Evolutionary conservation across 2,329 filamentous ascomycete species (phyloP).

Genomic region (Ceratocystiopsis brevicomis): DNA sequence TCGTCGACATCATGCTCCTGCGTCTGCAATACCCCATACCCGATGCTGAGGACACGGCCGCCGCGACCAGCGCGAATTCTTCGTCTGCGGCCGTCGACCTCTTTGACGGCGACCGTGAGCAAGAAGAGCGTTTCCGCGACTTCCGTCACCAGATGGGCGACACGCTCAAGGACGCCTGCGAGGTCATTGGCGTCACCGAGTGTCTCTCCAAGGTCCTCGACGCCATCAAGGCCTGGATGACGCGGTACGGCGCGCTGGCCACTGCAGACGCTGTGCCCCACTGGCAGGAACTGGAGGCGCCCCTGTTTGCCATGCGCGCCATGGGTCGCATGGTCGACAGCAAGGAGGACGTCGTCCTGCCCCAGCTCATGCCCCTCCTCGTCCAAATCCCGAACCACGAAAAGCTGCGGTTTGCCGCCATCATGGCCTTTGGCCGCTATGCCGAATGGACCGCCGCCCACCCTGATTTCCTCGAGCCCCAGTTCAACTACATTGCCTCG

Average conservation of each 20-base stretch:
- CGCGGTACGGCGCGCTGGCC: conserved; percentile 59
- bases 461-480: conserved; percentile 75
- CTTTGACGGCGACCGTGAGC: conserved; percentile 88
- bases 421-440: conserved; percentile 92
- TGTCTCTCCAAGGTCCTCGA: conserved; percentile 79
- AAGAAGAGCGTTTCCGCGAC: conserved; percentile 90
- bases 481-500: conserved; percentile 88
- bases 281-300: conserved; percentile 92
- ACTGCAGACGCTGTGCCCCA: conserved; percentile 61
- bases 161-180: conserved; percentile 88
- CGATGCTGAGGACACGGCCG: conserved; percentile 48
- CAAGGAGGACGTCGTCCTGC: conserved; percentile 71
- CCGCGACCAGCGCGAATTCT: conserved; percentile 22
- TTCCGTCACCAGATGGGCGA: conserved; percentile 97
- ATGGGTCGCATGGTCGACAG: conserved; percentile 92
- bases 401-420: conserved; percentile 94
- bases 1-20: conserved; percentile 83
- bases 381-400: conserved; percentile 90
- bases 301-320: conserved; percentile 83
- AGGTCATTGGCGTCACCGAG: conserved; percentile 84
- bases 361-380: conserved; percentile 80
- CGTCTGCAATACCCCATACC: conserved; percentile 75
- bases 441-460: conserved; percentile 96
- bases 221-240: conserved; percentile 75
- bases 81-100: conserved; percentile 54